Conservation (phyloP, 352 stramenopile species). For the Phytophthora cactorum region DNA sequence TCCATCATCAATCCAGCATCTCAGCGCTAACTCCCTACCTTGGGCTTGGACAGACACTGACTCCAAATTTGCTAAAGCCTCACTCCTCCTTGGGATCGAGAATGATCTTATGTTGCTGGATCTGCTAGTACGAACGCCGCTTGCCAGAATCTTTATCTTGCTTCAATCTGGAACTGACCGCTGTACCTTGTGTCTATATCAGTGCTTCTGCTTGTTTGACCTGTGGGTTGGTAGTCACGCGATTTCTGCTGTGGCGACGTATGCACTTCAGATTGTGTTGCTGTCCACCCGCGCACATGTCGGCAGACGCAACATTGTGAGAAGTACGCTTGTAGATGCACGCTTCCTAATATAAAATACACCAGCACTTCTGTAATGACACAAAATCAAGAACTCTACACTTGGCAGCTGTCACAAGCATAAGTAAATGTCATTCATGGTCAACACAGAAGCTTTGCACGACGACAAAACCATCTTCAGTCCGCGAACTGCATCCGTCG, state of each 20-base stretch:
- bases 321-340: slow-evolving; percentile 64
- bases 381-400: slow-evolving; percentile 3
- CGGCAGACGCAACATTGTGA: slow-evolving; percentile 55
- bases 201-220: slow-evolving; percentile 78
- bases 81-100: slow-evolving; percentile 83
- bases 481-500: slow-evolving; percentile 65
- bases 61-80: slow-evolving; percentile 54
- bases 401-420: slow-evolving; percentile 19
- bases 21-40: background rate
- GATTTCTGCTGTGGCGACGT: slow-evolving; percentile 69
- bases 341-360: slow-evolving; percentile 70
- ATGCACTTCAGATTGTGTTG: slow-evolving; percentile 53
- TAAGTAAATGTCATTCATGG: slow-evolving; percentile 34
- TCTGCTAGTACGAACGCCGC: slow-evolving; percentile 62
- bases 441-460: slow-evolving; percentile 18
- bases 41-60: slow-evolving; percentile 44
- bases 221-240: slow-evolving; percentile 73
- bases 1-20: background rate
- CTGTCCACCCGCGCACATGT: slow-evolving; percentile 44
- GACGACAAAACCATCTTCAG: slow-evolving; percentile 26
- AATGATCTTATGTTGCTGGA: slow-evolving; percentile 91
- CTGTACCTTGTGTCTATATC: slow-evolving; percentile 3
- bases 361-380: background rate
- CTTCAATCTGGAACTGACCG: slow-evolving; percentile 13
- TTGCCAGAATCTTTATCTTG: background rate